These are phyloP conservation scores for Pichia nanzhaoensis DNA, from an alignment of 805 yeast genomes.

Conservation along the genomic window DNA sequence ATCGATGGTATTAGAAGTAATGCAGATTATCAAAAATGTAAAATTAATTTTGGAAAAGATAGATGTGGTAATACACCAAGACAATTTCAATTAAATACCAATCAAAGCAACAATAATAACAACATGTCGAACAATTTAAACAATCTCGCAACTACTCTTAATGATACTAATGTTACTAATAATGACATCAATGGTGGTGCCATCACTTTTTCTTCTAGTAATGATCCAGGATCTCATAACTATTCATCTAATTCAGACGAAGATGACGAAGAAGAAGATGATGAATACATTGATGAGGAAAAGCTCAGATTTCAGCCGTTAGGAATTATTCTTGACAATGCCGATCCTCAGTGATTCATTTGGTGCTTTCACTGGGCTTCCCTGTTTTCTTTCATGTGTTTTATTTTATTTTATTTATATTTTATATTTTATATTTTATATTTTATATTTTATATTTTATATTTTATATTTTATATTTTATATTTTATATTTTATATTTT, in stretches of 20 bases:
- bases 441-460: no score
- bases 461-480: no score
- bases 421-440: no score
- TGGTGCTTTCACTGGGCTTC: no score
- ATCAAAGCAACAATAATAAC: background rate
- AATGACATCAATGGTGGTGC: slow-evolving; percentile 2
- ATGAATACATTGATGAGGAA: slow-evolving; percentile 14
- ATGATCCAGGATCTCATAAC: background rate
- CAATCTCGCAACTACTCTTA: slow-evolving; percentile 10
- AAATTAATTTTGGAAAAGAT: slow-evolving; percentile 89
- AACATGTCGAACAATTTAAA: slow-evolving; percentile 8
- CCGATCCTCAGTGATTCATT: no score
- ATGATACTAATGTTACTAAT: background rate
- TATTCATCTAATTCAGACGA: slow-evolving; percentile 15
- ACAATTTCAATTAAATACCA: slow-evolving; percentile 40
- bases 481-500: no score
- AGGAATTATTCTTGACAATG: slow-evolving; percentile 12
- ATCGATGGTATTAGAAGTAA: slow-evolving; percentile 83
- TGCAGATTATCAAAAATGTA: slow-evolving; percentile 59
- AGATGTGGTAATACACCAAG: slow-evolving; percentile 93
- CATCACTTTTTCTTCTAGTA: background rate
- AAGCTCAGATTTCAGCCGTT: slow-evolving; percentile 14
- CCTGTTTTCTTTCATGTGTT: no score
- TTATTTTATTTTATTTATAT: background rate
- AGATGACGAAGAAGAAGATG: slow-evolving; percentile 13